Percentiles rank a stretch among this genome's conserved stretches.
phyloP scores from a whole-genome alignment of 2,329 filamentous ascomycete species.

The Exserohilum rostratum region DNA sequence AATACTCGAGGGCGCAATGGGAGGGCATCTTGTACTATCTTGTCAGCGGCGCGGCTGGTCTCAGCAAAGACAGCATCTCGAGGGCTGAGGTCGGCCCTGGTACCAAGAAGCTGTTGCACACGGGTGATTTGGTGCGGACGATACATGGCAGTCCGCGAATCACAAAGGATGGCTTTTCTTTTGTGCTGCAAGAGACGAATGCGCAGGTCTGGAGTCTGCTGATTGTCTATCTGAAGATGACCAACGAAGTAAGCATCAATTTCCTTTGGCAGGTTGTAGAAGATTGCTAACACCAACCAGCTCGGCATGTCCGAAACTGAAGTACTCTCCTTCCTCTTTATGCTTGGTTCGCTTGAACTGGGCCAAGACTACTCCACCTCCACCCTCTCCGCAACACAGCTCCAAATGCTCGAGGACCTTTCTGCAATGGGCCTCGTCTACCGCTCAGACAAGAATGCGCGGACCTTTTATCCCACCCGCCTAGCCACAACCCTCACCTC shows the following conservation, averaged over 20 bases:
- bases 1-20: constrained; percentile 87
- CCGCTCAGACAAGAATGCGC: constrained; percentile 53
- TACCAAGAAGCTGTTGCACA: constrained; percentile 82
- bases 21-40: constrained; percentile 96
- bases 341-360: constrained; percentile 90
- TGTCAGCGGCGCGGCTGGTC: constrained; percentile 72
- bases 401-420: constrained; percentile 87
- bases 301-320: constrained; percentile 86
- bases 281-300: constrained; percentile 30
- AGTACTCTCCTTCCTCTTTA: constrained; percentile 94
- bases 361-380: constrained; percentile 89
- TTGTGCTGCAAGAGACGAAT: constrained; percentile 92
- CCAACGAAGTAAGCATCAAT: constrained; percentile 60
- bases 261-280: neutral
- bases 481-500: constrained; percentile 91
- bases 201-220: constrained; percentile 96
- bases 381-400: constrained; percentile 79
- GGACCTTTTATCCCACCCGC: constrained; percentile 83
- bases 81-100: constrained; percentile 58
- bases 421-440: constrained; percentile 94
- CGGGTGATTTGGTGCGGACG: constrained; percentile 78
- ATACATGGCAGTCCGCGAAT: constrained; percentile 68
- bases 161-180: constrained; percentile 91
- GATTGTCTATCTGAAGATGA: constrained; percentile 89
- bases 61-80: constrained; percentile 49